Conservation (phyloP, 2,329 filamentous ascomycete species). For the Sporothrix protearum region DNA sequence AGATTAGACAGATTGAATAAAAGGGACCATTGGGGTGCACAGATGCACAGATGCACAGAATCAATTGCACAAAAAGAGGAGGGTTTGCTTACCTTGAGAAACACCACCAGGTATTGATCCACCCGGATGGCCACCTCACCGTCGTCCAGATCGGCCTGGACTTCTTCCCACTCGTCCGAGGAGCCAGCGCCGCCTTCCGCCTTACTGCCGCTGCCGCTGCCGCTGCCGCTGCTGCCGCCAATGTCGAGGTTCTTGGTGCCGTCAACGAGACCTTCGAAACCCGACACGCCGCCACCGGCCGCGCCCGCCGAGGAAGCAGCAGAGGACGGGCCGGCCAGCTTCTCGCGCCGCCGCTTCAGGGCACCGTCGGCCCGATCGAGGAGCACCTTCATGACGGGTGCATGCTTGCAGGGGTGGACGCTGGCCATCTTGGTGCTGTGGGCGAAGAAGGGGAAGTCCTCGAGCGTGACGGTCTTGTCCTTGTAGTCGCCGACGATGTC, state of each 20-base stretch:
- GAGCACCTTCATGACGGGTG: conserved; percentile 95
- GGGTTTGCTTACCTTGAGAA: conserved; percentile 66
- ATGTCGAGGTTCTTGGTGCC: conserved; percentile 16
- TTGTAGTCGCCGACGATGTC: conserved; percentile 42
- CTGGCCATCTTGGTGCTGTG: conserved; percentile 92
- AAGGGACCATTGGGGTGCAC: not conserved
- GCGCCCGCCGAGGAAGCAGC: too few species aligned
- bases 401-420: conserved; percentile 95
- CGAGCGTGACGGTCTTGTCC: conserved; percentile 89
- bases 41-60: not conserved
- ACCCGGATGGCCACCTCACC: conserved; percentile 75
- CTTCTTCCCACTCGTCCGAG: conserved; percentile 63
- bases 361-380: conserved; percentile 93
- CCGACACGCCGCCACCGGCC: conserved; percentile 43
- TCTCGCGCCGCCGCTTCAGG: conserved; percentile 81
- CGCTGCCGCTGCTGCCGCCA: not conserved
- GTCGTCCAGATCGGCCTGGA: conserved; percentile 62
- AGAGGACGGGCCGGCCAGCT: conserved; percentile 58
- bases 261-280: conserved; percentile 26
- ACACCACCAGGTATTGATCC: conserved; percentile 85
- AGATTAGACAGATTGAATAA: not conserved
- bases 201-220: not conserved
- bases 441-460: conserved; percentile 94
- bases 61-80: not conserved
- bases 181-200: conserved; percentile 44